Evolutionary conservation across 1,284 basidiomycete species (phyloP), one percentile per base, ranked within the genome.

Genomic region (Lignosus rhinocerotis): DNA sequence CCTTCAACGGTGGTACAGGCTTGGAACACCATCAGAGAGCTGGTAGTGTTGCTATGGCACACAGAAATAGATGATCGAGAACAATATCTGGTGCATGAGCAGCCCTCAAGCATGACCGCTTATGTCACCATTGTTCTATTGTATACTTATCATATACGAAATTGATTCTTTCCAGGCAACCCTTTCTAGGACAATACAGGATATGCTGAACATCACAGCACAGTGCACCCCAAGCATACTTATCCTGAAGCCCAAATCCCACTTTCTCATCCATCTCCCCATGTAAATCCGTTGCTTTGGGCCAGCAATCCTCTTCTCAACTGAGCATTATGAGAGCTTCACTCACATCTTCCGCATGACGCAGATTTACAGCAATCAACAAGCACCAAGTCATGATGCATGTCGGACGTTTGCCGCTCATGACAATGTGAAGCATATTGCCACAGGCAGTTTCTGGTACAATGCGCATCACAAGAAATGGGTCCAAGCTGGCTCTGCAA

Each of bases 21-120:
- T 0, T 73, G 71, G 72, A 47, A 56, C 0, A 6, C 55, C 0
- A 67, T 73, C 19, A 66, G 71, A 0, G 19, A 60, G 5, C 56
- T 73, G 1, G 61, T 63, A 0, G 68, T 70, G 2, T 59, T 71
- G 2, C 43, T 71, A 2, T 74, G 72, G 70, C 61, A 69, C 31
- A 69, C 66, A 2, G 38, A 59, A 12, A 73, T 73, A 17, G 36
- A 59, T 1, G 55, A 72, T 34, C 52, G 45, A 3, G 59, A 66
- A 7, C 12, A 8, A 10, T 72, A 72, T 45, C 16, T 65, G 16
- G 69, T 72, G 48, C n/a, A n/a, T n/a, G n/a, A n/a, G n/a, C n/a
- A n/a, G n/a, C n/a, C n/a, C n/a, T n/a, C n/a, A n/a, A n/a, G n/a
- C n/a, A n/a, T n/a, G n/a, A n/a, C n/a, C n/a, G n/a, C n/a, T n/a